A percentile compares a stretch with the other conserved stretches of the same genome.
These are phyloP conservation scores for Diaporthe sp. DNA, from an alignment of 2,329 filamentous ascomycete species.

Conservation along the genomic window DNA sequence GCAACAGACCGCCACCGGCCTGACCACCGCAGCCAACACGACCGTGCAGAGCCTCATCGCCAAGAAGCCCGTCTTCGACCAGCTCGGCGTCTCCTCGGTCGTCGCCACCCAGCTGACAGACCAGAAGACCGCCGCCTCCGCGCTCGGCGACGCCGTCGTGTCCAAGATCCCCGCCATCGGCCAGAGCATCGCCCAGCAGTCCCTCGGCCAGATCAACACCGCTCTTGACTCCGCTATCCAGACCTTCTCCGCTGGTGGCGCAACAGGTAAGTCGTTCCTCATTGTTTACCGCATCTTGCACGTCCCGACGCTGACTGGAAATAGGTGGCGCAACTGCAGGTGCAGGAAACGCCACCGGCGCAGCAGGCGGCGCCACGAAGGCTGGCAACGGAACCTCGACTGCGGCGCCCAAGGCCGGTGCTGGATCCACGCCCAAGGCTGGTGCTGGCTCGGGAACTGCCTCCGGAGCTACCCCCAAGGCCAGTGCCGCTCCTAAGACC, in stretches of 20 bases:
- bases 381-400: conserved; percentile 25
- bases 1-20: conserved; percentile 43
- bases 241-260: conserved; percentile 34
- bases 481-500: neutral
- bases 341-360: neutral
- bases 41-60: conserved; percentile 43
- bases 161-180: conserved; percentile 48
- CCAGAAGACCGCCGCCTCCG: conserved; percentile 44
- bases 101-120: conserved; percentile 46
- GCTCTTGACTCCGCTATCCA: conserved; percentile 45
- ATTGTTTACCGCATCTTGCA: rapidly evolving
- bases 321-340: neutral
- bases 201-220: conserved; percentile 46
- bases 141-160: conserved; percentile 52
- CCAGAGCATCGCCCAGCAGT: conserved; percentile 48
- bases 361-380: neutral
- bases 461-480: neutral
- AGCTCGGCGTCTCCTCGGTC: conserved; percentile 47
- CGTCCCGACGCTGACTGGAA: neutral
- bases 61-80: conserved; percentile 48
- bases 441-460: conserved; percentile 6
- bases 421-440: neutral
- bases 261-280: neutral
- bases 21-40: conserved; percentile 45
- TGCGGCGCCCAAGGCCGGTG: conserved; percentile 7